These are phyloP conservation scores for Holtermannia corniformis DNA, from an alignment of 768 basidiomycete species.

Conservation along the genomic window DNA sequence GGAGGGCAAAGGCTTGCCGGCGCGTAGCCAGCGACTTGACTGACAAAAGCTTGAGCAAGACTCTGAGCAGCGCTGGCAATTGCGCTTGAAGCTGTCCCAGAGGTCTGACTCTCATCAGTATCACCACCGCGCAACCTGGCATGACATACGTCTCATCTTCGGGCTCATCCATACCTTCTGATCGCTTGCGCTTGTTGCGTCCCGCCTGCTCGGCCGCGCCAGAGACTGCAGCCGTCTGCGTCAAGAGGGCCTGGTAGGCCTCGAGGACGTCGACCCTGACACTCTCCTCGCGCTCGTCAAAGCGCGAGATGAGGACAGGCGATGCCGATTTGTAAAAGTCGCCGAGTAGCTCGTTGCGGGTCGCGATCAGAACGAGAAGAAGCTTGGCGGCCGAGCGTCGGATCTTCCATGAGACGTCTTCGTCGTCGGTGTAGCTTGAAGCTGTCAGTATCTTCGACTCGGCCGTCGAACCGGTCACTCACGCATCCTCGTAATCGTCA, in stretches of 20 bases:
- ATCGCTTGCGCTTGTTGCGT: conserved; percentile 44
- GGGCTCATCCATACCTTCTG: conserved; percentile 46
- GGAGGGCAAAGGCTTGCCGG: conserved; percentile 74
- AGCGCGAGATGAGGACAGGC: conserved; percentile 78
- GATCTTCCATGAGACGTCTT: conserved; percentile 96
- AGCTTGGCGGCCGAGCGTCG: conserved; percentile 88
- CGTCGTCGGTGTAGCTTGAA: conserved; percentile 85
- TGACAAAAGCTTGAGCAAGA: conserved; percentile 74
- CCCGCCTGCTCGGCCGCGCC: conserved; percentile 46
- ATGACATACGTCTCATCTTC: conserved; percentile 33
- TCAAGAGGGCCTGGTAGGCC: conserved; percentile 69
- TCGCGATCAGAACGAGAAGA: conserved; percentile 70
- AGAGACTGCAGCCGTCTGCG: conserved; percentile 56
- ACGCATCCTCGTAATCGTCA: conserved; percentile 72
- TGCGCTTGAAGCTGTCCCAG: conserved; percentile 46
- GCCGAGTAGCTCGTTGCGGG: conserved; percentile 75
- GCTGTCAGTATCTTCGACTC: not conserved
- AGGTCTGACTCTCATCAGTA: conserved; percentile 18
- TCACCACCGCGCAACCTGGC: not conserved
- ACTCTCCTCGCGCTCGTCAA: conserved; percentile 89
- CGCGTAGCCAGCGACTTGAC: conserved; percentile 69
- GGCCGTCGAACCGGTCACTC: conserved; percentile 28
- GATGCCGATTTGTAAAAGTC: conserved; percentile 75
- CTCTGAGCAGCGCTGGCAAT: conserved; percentile 67
- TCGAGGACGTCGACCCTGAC: conserved; percentile 88